Conservation (phyloP, 129 eudicot species). For the Erigeron canadensis region DNA sequence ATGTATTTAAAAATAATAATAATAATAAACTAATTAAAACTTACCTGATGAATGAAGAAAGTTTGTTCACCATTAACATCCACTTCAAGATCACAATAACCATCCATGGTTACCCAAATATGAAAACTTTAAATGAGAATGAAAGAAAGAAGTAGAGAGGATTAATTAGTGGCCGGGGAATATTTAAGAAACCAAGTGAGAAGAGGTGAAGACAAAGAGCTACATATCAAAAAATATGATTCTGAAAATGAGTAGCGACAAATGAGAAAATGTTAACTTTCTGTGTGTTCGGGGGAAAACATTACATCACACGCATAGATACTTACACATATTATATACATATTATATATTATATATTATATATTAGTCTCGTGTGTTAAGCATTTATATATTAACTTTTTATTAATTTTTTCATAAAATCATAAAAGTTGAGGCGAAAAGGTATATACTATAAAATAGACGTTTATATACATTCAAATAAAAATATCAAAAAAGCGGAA, state of each 20-base stretch:
- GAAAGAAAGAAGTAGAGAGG: slow-evolving; percentile 1
- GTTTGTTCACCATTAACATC: slow-evolving; percentile 90
- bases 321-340: too few relatives aligned
- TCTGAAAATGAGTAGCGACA: slow-evolving; percentile 30
- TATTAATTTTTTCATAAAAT: too few relatives aligned
- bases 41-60: slow-evolving; percentile 71
- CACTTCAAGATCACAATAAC: slow-evolving; percentile 61
- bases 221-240: slow-evolving; percentile 35
- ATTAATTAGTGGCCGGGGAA: slow-evolving; percentile 21
- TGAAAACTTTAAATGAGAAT: too few relatives aligned
- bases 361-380: too few relatives aligned
- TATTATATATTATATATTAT: too few relatives aligned
- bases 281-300: too few relatives aligned
- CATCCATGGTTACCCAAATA: slow-evolving; percentile 42
- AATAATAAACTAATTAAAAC: slow-evolving; percentile 17
- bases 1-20: background rate
- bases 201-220: slow-evolving; percentile 42
- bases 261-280: slow-evolving; percentile 31
- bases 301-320: too few relatives aligned
- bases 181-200: slow-evolving; percentile 16
- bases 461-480: too few relatives aligned
- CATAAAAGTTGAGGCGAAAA: too few relatives aligned
- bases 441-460: too few relatives aligned
- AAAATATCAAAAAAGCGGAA: too few relatives aligned
- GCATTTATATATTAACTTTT: too few relatives aligned